Evolutionary conservation across 305 asterid genomes (phyloP).

Genomic region (Fraxinus albicans): DNA sequence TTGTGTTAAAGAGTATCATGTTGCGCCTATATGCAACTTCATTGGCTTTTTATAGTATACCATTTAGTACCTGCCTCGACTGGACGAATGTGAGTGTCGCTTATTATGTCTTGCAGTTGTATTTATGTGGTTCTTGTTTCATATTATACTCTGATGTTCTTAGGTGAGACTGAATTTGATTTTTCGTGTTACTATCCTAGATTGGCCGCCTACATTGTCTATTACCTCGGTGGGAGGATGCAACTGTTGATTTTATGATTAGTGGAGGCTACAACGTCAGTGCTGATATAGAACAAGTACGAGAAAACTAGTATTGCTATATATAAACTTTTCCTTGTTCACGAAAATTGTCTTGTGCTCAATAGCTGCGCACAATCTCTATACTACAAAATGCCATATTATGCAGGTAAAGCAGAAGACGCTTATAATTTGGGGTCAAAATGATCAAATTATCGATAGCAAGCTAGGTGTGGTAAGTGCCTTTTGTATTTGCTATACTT

Average conservation of each 20-base stretch:
- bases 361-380: neutral
- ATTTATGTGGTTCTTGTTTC: neutral
- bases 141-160: neutral
- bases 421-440: conserved; percentile 90
- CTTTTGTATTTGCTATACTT: neutral
- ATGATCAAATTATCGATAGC: conserved; percentile 78
- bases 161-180: neutral
- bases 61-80: conserved; percentile 57
- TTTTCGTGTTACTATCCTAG: conserved; percentile 33
- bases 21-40: conserved; percentile 71
- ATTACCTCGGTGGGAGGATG: conserved; percentile 96
- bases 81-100: conserved; percentile 74
- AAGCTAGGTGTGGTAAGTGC: conserved; percentile 75
- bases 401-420: conserved; percentile 78
- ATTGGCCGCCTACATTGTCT: conserved; percentile 82
- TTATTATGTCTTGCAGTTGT: neutral
- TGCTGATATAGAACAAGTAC: conserved; percentile 57
- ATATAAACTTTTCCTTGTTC: neutral
- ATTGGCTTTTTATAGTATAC: conserved; percentile 52
- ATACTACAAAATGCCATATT: conserved; percentile 3
- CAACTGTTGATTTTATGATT: conserved; percentile 84
- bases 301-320: neutral
- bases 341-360: neutral
- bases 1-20: conserved; percentile 59
- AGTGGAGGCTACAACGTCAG: conserved; percentile 82